Evolutionary conservation across 73 alveolate genomes (phyloP).

Genomic region (Blepharisma japonicum): DNA sequence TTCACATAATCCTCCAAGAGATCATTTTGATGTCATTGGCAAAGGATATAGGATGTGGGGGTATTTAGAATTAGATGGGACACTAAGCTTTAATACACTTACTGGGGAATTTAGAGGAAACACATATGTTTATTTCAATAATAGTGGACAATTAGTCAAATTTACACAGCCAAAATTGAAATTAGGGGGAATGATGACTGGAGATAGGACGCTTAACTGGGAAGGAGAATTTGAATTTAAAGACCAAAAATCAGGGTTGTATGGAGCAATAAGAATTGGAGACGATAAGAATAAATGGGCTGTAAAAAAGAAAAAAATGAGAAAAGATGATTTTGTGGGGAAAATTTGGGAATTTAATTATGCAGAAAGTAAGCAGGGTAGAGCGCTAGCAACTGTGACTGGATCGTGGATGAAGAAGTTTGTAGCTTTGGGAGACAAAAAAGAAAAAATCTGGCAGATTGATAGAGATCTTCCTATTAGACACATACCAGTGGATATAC

Average conservation of each 20-base stretch:
- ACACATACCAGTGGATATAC: conserved; percentile 48
- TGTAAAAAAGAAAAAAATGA: not conserved
- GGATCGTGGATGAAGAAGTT: conserved; percentile 57
- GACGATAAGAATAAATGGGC: conserved; percentile 21
- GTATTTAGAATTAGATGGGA: conserved; percentile 47
- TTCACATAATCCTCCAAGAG: conserved; percentile 94
- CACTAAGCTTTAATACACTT: conserved; percentile 40
- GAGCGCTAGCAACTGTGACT: conserved; percentile 23
- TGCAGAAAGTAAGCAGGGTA: not conserved
- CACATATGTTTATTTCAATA: conserved; percentile 33
- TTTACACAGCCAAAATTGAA: conserved; percentile 28
- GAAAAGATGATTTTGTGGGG: conserved; percentile 28
- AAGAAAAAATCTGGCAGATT: conserved; percentile 49
- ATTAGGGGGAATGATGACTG: conserved; percentile 43
- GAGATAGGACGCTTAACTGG: conserved; percentile 39
- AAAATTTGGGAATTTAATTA: not conserved
- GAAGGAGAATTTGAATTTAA: conserved; percentile 44
- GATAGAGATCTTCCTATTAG: conserved; percentile 45
- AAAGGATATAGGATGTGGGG: conserved; percentile 33
- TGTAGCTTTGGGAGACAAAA: conserved; percentile 34
- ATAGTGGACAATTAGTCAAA: conserved; percentile 40
- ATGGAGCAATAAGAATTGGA: conserved; percentile 21
- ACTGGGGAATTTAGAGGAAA: conserved; percentile 49
- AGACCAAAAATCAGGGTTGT: conserved; percentile 31
- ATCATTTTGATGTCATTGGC: conserved; percentile 27